Base-by-base conservation (phyloP, 2,329 filamentous ascomycete species). In the Aspergillus arachidicola region DNA sequence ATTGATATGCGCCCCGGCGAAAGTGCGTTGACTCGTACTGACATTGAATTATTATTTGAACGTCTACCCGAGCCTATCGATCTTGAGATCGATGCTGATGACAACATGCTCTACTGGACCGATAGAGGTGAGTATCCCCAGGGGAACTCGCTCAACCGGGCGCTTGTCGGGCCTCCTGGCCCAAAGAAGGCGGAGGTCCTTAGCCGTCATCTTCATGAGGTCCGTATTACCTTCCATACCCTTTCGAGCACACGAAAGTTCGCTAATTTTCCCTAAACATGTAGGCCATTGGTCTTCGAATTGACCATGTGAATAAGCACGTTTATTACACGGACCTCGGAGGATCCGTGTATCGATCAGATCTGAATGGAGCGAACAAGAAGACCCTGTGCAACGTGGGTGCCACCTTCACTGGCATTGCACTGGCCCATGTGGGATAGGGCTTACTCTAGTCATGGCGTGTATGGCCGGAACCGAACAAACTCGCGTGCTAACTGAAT, bases 41-140 rank as follows among this genome's bases (percentile, higher is more conserved):
- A 86, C 34, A 72, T 84, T 19, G 76, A 82, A 56, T 66, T 77
- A 0, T 61, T 88, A 2, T 69, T 83, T 4, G 69, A 79, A 3
- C 70, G 70, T 0, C 73, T 87, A 10, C 85, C 85, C 0, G 85
- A 87, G 70, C 83, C 84, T 0, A 85, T 89, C 60, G 85, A 88
- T 69, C 73, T 89, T 0, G 85, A 86, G 36, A 68, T 88, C 1
- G 84, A 87, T 16, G 75, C 78, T 11, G 71, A 75, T 0, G 69
- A 72, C 2, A 69, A 79, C 43, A 74, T 72, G 3, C 74, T 89
- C 34, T 88, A 85, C 71, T 88, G 86, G 86, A 87, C 86, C 0
- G 86, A 88, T 68, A 78, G 86, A 0, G 87, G 86, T 7, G 86
- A 89, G 63, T 74, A 82, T 1, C 86, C 86, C 0, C 68, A 72